Evolutionary conservation across 805 yeast genomes (phyloP), one percentile per base, ranked within the genome.

Genomic region (Candida stauntonica): DNA sequence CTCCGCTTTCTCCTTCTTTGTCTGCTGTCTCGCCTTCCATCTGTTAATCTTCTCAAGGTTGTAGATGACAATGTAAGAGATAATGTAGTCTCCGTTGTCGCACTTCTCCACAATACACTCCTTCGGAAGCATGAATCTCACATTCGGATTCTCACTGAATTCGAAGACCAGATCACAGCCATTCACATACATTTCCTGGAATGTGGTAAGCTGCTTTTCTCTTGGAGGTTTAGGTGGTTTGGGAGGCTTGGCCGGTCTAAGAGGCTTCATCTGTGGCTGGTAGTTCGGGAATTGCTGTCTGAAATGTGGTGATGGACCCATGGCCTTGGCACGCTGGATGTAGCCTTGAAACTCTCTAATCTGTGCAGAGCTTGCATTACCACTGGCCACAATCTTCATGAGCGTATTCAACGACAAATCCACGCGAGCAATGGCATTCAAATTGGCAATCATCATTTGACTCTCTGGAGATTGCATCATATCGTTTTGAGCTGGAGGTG

Each of bases 331-430:
- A 38, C 78, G 68, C 42, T 77, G 79, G 40, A 91, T 87, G 51
- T 84, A 85, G 16, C 73, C 79, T 58, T 89, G 95, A 58, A 91
- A 91, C 32, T 76, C 79, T 17, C 75, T 65, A 14, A 91, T 82
- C 57, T 87, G 91, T 6, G 72, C 79, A 5, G 76, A 73, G 1
- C 78, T 59, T 0, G 96, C 96, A 17, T 68, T 70, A 5, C 95
- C 95, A 39, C 81, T 73, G 0, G 98, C 97, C 2, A 91, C 96
- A 5, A 72, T 73, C 45, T 81, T 79, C 96, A 91, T 88, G 36
- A 91, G 63, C 1, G 72, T 62, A 46, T 79, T 82, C 35, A 91
- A 61, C 5, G 79, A 70, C 0, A 77, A 70, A 52, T 88, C 94
- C 5, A 70, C 68, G 29, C 82, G 72, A 0, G 97, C 97, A 61